Conservation (phyloP, 2,329 filamentous ascomycete genomes). For the Pseudopyricularia cyperi region DNA sequence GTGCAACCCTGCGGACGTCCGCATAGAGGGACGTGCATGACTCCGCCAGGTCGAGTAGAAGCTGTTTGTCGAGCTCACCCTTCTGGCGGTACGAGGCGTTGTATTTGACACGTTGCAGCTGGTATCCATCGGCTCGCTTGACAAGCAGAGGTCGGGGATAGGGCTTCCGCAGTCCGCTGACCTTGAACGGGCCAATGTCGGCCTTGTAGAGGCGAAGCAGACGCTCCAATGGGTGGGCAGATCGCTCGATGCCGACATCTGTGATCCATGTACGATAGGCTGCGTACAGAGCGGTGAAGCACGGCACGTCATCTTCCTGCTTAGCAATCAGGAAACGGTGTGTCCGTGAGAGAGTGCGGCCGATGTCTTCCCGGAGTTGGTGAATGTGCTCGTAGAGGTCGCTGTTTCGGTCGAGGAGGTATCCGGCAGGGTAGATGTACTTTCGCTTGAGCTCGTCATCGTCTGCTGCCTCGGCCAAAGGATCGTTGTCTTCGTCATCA, state of each 20-base stretch:
- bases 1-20: slow-evolving; percentile 87
- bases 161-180: slow-evolving; percentile 79
- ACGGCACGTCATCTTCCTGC: slow-evolving; percentile 90
- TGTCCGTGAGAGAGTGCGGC: slow-evolving; percentile 67
- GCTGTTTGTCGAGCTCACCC: slow-evolving; percentile 74
- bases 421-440: slow-evolving; percentile 82
- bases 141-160: slow-evolving; percentile 90
- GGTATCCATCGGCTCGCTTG: slow-evolving; percentile 86
- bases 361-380: slow-evolving; percentile 64
- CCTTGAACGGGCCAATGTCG: slow-evolving; percentile 86
- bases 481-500: slow-evolving; percentile 47
- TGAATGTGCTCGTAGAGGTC: slow-evolving; percentile 66
- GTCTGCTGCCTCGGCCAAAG: slow-evolving; percentile 52
- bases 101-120: slow-evolving; percentile 84
- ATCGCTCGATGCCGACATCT: slow-evolving; percentile 91
- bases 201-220: slow-evolving; percentile 73
- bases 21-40: slow-evolving; percentile 88
- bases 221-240: slow-evolving; percentile 82
- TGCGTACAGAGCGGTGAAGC: slow-evolving; percentile 84
- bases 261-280: slow-evolving; percentile 95
- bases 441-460: slow-evolving; percentile 75
- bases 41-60: slow-evolving; percentile 77
- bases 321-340: slow-evolving; percentile 72
- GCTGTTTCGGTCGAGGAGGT: slow-evolving; percentile 53
- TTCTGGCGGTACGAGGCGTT: slow-evolving; percentile 81